Evolutionary conservation across 1,284 basidiomycete genomes (phyloP), one percentile per base, ranked within the genome.

Genomic region (Heterobasidion annosum): DNA sequence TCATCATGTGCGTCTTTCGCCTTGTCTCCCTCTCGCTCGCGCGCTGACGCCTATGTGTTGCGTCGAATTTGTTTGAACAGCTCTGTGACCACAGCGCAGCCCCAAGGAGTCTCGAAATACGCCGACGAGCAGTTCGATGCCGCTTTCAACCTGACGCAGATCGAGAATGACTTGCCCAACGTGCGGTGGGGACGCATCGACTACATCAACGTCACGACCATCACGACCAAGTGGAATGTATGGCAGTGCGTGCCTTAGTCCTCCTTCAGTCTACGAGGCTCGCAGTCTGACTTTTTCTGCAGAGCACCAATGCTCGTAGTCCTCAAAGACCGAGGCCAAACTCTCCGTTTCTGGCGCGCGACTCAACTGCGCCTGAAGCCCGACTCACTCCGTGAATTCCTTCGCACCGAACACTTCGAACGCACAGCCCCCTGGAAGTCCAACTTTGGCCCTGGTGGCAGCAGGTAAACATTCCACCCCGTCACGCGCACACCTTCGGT

Each of bases 151-250:
- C 69, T 76, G 55, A 79, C 83, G 2, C 56, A 79, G 44, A 65
- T 79, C 16, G 77, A 74, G n/a, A 75, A 73, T 8, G 88, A 88
- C 65, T 70, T 90, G 32, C 80, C 80, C 0, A 66, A 88, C 63
- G 78, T 91, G 50, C 80, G 78, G 53, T 91, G 85, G 78, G 88
- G 79, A 50, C 81, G 89, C 56, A 82, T 91, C 55, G 87, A 91
- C 70, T 91, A 91, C 66, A 69, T 90, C 59, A 83, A 86, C 58
- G 89, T 91, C 58, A 91, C 89, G 2, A 70, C 73, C 53, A 67
- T 91, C 59, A 91, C 88, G 46, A 90, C 88, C 4, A 88, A 86
- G 64, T 91, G 88, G 88, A 74, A 64, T 44, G 68, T 91, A 51
- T 91, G 89, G 89, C 77, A 79, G 89, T 90, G 64, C 58, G 84